phyloP scores from a whole-genome alignment of 345 rosid species.

The Rhodamnia argentea region DNA sequence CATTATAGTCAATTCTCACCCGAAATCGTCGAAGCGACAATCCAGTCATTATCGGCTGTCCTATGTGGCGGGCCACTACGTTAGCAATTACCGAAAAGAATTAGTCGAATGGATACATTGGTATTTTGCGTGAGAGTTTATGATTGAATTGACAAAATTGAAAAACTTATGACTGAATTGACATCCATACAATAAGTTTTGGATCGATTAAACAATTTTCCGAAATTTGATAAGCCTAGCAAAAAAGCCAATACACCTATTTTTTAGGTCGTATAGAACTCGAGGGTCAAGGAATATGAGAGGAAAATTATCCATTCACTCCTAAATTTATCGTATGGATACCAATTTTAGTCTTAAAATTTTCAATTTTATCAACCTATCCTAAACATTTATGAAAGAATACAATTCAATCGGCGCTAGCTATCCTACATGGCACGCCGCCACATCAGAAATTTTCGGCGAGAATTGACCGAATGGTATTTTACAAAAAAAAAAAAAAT shows the following conservation, averaged over 20 bases:
- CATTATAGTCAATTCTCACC: rapidly evolving
- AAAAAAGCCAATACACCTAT: neutral
- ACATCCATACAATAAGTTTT: neutral
- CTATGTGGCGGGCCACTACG: rapidly evolving
- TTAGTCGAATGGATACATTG: neutral
- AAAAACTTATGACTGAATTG: rapidly evolving
- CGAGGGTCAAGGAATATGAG: no score
- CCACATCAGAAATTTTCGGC: no score
- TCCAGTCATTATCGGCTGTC: neutral
- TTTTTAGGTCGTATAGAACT: neutral
- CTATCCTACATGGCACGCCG: no score
- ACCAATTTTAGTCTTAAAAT: no score
- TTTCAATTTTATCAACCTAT: no score
- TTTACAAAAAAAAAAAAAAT: no score
- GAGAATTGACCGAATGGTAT: no score
- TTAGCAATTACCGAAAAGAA: neutral
- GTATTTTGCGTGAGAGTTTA: neutral
- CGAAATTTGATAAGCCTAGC: neutral
- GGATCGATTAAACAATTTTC: neutral
- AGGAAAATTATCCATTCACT: no score
- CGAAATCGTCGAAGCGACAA: rapidly evolving
- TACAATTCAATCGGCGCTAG: no score
- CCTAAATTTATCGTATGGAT: no score
- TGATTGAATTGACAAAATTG: neutral
- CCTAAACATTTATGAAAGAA: no score